These are phyloP conservation scores for Butyriboletus loyo DNA, from an alignment of 768 basidiomycete species.

Conservation along the genomic window DNA sequence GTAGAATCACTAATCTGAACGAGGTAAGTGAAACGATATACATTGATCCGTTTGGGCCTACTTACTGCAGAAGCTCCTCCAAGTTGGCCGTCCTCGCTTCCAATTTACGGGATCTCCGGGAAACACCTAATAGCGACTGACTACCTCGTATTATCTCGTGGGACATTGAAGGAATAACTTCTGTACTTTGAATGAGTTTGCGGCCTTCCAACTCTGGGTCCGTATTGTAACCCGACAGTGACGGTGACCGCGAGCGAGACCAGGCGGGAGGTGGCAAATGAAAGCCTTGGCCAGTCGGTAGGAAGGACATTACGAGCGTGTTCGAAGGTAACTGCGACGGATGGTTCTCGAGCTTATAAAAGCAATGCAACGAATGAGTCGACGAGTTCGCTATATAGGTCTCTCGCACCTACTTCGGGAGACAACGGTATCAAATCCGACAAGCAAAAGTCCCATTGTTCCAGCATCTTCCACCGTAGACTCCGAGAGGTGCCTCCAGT, in stretches of 20 bases:
- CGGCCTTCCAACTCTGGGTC: conserved; percentile 62
- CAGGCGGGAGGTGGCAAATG: conserved; percentile 46
- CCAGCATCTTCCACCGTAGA: conserved; percentile 58
- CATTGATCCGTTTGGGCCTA: conserved; percentile 6
- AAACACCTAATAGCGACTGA: conserved; percentile 11
- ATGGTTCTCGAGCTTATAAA: conserved; percentile 36
- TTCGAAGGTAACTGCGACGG: conserved; percentile 63
- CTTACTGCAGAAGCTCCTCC: conserved; percentile 74
- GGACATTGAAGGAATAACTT: conserved; percentile 13
- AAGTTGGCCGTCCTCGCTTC: conserved; percentile 50
- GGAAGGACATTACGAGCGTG: conserved; percentile 63
- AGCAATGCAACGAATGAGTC: conserved; percentile 7
- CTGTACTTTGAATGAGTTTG: conserved; percentile 36
- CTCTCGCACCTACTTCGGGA: conserved; percentile 50
- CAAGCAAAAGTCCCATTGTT: conserved; percentile 66
- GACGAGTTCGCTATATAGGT: conserved; percentile 4
- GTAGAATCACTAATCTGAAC: conserved; percentile 50
- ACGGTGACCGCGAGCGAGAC: conserved; percentile 40
- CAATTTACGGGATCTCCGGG: conserved; percentile 25
- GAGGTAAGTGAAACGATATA: not conserved
- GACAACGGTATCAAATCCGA: conserved; percentile 54
- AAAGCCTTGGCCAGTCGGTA: conserved; percentile 58
- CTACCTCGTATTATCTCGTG: conserved; percentile 18
- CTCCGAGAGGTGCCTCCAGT: conserved; percentile 18
- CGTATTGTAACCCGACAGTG: conserved; percentile 69